These are phyloP conservation scores for Cladophialophora exuberans DNA, from an alignment of 2,329 filamentous ascomycete species.

Conservation along the genomic window DNA sequence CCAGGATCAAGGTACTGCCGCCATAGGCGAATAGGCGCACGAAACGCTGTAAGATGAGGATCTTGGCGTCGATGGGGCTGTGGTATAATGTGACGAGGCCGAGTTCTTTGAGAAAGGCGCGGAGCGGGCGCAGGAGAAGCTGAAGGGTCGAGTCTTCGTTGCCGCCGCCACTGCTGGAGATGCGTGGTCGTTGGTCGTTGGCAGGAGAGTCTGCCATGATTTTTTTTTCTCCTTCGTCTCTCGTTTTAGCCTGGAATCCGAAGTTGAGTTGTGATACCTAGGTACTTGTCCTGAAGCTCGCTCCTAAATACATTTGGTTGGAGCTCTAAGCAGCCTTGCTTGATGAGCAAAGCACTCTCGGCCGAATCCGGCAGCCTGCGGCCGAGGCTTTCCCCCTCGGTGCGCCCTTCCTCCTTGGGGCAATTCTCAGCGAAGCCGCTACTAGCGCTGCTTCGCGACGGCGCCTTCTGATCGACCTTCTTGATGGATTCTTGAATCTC, in stretches of 20 bases:
- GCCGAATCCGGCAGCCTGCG: too few relatives aligned
- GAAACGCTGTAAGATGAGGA: slow-evolving; percentile 47
- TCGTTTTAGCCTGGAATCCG: background rate
- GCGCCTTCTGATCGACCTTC: too few relatives aligned
- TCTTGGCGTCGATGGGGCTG: slow-evolving; percentile 43
- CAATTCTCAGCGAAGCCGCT: background rate
- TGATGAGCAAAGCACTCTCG: too few relatives aligned
- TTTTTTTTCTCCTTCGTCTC: background rate
- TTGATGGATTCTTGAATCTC: too few relatives aligned
- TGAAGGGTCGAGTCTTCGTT: slow-evolving; percentile 1
- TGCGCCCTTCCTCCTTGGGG: background rate
- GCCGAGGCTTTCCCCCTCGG: background rate
- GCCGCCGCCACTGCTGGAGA: too few relatives aligned
- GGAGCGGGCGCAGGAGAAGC: slow-evolving; percentile 7
- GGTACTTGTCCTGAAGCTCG: too few relatives aligned
- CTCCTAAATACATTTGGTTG: too few relatives aligned
- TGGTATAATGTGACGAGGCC: slow-evolving; percentile 44
- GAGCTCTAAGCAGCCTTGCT: too few relatives aligned
- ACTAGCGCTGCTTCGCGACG: too few relatives aligned
- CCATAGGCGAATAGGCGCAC: slow-evolving; percentile 68
- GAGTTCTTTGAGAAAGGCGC: slow-evolving; percentile 35
- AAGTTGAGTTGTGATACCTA: background rate
- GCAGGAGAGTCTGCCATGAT: slow-evolving; percentile 2
- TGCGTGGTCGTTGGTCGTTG: background rate
- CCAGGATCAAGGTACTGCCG: slow-evolving; percentile 62